Evolutionary conservation across 2,329 filamentous ascomycete genomes (phyloP).

Genomic region (Trichophyton verrucosum): DNA sequence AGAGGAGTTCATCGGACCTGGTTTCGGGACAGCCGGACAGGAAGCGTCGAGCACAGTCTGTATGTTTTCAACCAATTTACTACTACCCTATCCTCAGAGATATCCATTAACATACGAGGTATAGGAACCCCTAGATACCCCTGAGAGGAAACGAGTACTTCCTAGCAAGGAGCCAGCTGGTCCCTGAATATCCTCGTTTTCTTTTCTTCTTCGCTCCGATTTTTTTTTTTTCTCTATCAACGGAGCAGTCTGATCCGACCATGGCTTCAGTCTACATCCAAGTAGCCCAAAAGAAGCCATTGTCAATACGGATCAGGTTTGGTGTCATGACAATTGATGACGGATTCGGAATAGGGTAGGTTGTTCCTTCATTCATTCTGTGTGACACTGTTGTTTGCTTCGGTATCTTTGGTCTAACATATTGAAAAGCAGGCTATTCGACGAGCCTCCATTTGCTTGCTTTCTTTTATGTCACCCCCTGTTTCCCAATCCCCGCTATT

Average conservation of each 20-base stretch:
- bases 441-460: too few relatives aligned
- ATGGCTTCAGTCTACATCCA: background rate
- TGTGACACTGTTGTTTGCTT: background rate
- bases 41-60: constrained; percentile 11
- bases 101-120: background rate
- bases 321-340: background rate
- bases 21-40: background rate
- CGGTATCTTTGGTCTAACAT: background rate
- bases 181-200: background rate
- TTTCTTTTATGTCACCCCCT: background rate
- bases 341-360: background rate
- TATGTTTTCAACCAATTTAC: background rate
- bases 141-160: background rate
- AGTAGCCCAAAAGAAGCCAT: background rate
- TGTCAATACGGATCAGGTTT: background rate
- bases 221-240: too few relatives aligned
- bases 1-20: background rate
- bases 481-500: background rate
- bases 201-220: too few relatives aligned
- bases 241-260: background rate
- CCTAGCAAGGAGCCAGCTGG: background rate
- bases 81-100: too few relatives aligned
- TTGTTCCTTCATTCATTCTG: background rate
- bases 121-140: background rate
- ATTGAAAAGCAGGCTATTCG: too few relatives aligned